Conservation (phyloP, 2,329 filamentous ascomycete species). For the Cladophialophora yegresii region DNA sequence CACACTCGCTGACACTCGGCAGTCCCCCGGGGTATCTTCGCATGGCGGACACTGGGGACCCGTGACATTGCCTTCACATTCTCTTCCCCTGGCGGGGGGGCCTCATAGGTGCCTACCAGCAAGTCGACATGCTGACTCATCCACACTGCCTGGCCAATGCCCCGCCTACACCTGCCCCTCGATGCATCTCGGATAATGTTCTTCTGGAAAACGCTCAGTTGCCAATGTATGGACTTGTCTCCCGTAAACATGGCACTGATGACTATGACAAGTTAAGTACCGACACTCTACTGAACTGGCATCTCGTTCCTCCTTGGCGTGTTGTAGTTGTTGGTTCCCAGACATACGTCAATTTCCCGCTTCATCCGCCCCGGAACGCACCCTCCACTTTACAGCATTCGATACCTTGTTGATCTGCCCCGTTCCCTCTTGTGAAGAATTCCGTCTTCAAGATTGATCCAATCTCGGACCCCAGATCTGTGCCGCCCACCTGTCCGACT, state of each 20-base stretch:
- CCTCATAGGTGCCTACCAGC: neutral
- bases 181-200: neutral
- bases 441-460: neutral
- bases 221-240: conserved; percentile 15
- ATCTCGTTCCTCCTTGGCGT: neutral
- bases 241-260: conserved; percentile 25
- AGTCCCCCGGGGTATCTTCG: too few relatives aligned
- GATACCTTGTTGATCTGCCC: neutral
- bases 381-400: neutral
- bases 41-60: too few relatives aligned
- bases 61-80: neutral
- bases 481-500: neutral
- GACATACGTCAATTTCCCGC: conserved; percentile 4
- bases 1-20: too few relatives aligned
- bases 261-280: conserved; percentile 20
- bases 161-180: neutral
- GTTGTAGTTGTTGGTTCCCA: neutral
- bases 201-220: neutral
- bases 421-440: neutral
- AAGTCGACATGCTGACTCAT: neutral
- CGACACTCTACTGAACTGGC: neutral
- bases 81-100: neutral
- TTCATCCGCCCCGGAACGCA: conserved; percentile 1
- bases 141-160: neutral
- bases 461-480: neutral